Evolutionary conservation across 1,139 yeast species (phyloP).

Genomic region (Taiozyma onychis): DNA sequence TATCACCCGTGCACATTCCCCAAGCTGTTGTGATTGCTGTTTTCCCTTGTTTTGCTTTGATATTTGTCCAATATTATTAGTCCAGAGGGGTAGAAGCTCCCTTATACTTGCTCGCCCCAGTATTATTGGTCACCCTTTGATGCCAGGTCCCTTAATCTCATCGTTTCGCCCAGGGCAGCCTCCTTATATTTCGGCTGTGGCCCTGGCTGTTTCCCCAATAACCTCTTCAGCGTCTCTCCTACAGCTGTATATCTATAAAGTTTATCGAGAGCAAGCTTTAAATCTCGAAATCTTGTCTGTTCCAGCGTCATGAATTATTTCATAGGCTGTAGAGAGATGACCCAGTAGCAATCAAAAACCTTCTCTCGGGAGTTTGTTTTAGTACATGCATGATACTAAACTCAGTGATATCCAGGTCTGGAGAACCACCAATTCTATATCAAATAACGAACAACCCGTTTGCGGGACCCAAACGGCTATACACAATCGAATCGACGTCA

Average conservation of each 20-base stretch:
- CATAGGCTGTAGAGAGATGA: background rate
- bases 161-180: no score
- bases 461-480: background rate
- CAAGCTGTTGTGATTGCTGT: no score
- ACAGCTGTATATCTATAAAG: background rate
- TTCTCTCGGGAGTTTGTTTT: background rate
- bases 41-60: no score
- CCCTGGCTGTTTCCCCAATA: background rate
- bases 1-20: no score
- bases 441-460: background rate
- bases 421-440: background rate
- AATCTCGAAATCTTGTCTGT: background rate
- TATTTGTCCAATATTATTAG: no score
- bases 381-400: background rate
- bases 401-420: background rate
- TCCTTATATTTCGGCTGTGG: no score
- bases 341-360: background rate
- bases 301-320: background rate
- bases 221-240: background rate
- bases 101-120: no score
- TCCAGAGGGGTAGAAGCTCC: no score
- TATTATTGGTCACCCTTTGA: no score
- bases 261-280: background rate
- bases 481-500: background rate
- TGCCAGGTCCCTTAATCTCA: no score